Conservation (phyloP, 257 asterid genomes). For the Prunella vulgaris region DNA sequence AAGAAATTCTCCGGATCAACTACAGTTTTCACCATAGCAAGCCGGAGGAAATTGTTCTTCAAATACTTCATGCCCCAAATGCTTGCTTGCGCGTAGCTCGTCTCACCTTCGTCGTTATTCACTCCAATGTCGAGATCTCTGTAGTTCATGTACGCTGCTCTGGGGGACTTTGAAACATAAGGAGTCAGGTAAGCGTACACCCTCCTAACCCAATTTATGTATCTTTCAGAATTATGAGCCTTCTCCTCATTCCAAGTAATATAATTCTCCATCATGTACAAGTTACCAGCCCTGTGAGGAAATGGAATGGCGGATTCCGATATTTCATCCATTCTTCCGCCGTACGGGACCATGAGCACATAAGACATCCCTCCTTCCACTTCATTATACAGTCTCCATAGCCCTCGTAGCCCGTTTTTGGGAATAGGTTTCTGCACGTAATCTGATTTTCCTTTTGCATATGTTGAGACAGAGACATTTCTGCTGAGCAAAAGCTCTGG, state of each 20-base stretch:
- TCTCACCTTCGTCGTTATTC: not conserved
- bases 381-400: too few relatives aligned
- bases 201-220: not conserved
- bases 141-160: not conserved
- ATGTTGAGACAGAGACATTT: too few relatives aligned
- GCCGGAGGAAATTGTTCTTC: not conserved
- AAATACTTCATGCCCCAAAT: not conserved
- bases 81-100: not conserved
- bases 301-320: not conserved
- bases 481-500: too few relatives aligned
- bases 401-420: too few relatives aligned
- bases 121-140: not conserved
- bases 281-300: not conserved
- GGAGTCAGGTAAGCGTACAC: not conserved
- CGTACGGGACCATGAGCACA: not conserved
- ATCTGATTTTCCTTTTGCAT: too few relatives aligned
- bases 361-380: too few relatives aligned
- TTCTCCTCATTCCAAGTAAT: not conserved
- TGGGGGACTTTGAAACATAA: not conserved
- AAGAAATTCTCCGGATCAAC: not conserved
- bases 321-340: not conserved
- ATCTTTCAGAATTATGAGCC: not conserved
- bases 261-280: not conserved
- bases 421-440: too few relatives aligned
- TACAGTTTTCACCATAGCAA: not conserved